These are phyloP conservation scores for Creolimax fragrantissima DNA, from an alignment of 78 protist species.

Conservation along the genomic window DNA sequence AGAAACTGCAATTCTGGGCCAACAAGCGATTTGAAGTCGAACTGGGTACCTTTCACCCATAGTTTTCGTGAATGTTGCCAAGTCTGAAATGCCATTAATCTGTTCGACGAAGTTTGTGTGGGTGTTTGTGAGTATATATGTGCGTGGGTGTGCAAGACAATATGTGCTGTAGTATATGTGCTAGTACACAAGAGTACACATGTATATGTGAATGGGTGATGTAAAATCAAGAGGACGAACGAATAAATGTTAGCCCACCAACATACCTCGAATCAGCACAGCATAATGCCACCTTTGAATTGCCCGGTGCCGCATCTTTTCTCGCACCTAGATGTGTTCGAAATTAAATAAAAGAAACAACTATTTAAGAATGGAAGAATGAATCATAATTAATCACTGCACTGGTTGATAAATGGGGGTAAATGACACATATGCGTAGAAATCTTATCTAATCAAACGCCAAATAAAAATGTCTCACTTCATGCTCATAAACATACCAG, in stretches of 20 bases:
- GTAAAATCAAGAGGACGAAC: background rate
- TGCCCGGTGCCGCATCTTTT: background rate
- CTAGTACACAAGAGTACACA: background rate
- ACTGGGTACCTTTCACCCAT: background rate
- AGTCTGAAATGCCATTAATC: background rate
- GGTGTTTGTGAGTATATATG: background rate
- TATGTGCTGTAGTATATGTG: background rate
- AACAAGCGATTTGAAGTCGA: background rate
- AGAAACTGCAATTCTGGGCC: background rate
- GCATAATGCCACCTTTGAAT: background rate
- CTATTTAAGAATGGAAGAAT: no score
- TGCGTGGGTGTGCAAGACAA: background rate
- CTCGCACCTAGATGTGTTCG: background rate
- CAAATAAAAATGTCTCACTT: no score
- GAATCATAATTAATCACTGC: no score
- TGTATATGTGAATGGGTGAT: background rate
- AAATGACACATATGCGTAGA: no score
- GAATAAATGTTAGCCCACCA: no score
- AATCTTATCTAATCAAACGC: no score
- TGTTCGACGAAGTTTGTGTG: background rate
- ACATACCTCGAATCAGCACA: background rate
- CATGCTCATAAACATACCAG: background rate
- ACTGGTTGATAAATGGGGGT: no score
- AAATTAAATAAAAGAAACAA: no score
- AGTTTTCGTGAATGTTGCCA: background rate